phyloP scores from a whole-genome alignment of 1,139 yeast genomes.

The Magnusiomyces paraingens region DNA sequence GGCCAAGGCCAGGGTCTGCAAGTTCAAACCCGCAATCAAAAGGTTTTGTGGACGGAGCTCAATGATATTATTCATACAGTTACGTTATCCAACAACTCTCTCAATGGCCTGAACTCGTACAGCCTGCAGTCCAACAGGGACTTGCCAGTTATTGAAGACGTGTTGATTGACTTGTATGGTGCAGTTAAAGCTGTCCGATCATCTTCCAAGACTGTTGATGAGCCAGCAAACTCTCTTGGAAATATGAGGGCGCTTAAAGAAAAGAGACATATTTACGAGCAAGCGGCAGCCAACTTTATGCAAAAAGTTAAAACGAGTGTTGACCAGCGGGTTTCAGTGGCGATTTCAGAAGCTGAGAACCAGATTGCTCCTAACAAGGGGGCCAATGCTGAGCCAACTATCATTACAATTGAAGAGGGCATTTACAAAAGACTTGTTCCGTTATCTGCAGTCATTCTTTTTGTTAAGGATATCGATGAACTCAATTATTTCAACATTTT shows the following conservation, averaged over 20 bases:
- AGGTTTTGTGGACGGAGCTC: constrained; percentile 61
- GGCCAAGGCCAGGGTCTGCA: constrained; percentile 76
- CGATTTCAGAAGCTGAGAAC: constrained; percentile 20
- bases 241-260: constrained; percentile 70
- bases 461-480: constrained; percentile 50
- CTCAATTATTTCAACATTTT: constrained; percentile 39
- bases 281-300: constrained; percentile 49
- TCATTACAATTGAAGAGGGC: constrained; percentile 19
- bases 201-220: constrained; percentile 34
- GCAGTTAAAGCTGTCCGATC: constrained; percentile 41
- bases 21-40: constrained; percentile 76
- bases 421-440: constrained; percentile 36
- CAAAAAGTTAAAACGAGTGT: constrained; percentile 44
- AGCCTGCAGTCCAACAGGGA: constrained; percentile 45
- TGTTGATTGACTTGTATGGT: constrained; percentile 52
- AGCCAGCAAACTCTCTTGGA: constrained; percentile 45
- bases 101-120: constrained; percentile 44
- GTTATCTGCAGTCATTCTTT: constrained; percentile 58
- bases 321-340: constrained; percentile 38
- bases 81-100: constrained; percentile 52
- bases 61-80: constrained; percentile 63
- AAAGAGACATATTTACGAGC: constrained; percentile 55
- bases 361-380: constrained; percentile 8
- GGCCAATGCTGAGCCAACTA: constrained; percentile 18
- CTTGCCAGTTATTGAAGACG: constrained; percentile 48